Base-by-base conservation (phyloP, 2,329 filamentous ascomycete genomes). In the Xylariaceae sp. region DNA sequence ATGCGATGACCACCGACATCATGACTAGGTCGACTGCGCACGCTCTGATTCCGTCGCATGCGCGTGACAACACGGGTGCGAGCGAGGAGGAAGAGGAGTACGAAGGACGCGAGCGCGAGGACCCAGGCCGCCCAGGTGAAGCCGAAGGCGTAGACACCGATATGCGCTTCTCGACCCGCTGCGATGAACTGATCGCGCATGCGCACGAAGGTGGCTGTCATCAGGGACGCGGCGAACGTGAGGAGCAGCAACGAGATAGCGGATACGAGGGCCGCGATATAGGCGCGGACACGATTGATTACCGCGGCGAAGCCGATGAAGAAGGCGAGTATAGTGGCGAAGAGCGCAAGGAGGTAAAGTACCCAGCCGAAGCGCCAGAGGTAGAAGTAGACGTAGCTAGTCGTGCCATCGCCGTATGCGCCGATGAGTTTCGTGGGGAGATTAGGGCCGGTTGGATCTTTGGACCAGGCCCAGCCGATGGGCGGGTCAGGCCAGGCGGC, bases 281-380 rank as follows among this genome's bases (percentile, higher is more conserved):
- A 86, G 6, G 86, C 80, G 45, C 86, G 88, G 1, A 91, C 76
- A 53, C 88, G 83, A 35, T 84, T 84, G 71, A 78, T 88, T 67
- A 87, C 84, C 12, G 87, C 86, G 12, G 91, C 72, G 58, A 90
- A 77, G 60, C 84, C 81, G 8, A 79, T 73, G 71, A 90, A 80
- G 68, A 91, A 83, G 58, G 86, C 82, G 30, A 83, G 53, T 47
- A 81, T 78, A 59, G 82, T 81, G 70, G 95, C 94, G 77, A 96
- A 84, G 39, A 96, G 80, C 19, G 85, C 83, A 62, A 97, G 86
- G 54, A 97, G 76, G 75, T 88, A 88, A 72, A 96, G 94, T 39
- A 91, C 89, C 81, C 92, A 97, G 71, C 89, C 87, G 76, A 96
- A 96, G 41, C 92, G 84, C 75, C 90, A 95, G 68, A 94, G 79